phyloP scores from a whole-genome alignment of 1,139 yeast species.

The Magnusiomyces suaveolens region DNA sequence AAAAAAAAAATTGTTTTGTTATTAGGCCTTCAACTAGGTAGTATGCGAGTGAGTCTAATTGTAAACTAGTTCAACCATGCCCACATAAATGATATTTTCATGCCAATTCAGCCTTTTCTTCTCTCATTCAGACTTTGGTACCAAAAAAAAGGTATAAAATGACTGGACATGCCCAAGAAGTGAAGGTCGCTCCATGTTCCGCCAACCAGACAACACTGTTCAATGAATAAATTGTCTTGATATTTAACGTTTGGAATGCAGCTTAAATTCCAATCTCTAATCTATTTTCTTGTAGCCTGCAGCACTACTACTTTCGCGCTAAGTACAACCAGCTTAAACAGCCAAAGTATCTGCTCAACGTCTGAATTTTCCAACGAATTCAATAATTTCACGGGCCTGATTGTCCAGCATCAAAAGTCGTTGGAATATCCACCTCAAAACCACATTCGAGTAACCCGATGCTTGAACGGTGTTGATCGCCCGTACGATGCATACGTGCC shows the following conservation, averaged over 20 bases:
- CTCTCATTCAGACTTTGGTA: too few species aligned
- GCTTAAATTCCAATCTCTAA: background rate
- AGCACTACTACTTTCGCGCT: background rate
- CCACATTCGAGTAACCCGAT: conserved; percentile 1
- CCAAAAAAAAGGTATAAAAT: background rate
- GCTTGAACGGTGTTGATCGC: background rate
- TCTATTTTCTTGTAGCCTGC: too few species aligned
- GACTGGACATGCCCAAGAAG: background rate
- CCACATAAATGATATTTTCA: too few species aligned
- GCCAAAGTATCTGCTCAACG: background rate
- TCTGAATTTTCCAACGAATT: background rate
- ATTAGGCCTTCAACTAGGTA: too few species aligned
- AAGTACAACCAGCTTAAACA: background rate
- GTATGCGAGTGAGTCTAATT: too few species aligned
- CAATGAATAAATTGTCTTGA: too few species aligned
- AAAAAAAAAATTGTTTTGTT: too few species aligned
- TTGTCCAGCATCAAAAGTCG: background rate
- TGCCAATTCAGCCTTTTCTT: too few species aligned
- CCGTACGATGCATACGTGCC: background rate
- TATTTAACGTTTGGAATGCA: background rate
- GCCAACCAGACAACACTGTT: too few species aligned
- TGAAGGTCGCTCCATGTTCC: background rate
- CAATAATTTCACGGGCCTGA: background rate
- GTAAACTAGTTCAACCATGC: too few species aligned
- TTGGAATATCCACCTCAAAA: background rate